Percentiles rank a stretch among this genome's conserved stretches.
phyloP scores from a whole-genome alignment of 1,284 basidiomycete genomes.

The Moesziomyces antarcticus region DNA sequence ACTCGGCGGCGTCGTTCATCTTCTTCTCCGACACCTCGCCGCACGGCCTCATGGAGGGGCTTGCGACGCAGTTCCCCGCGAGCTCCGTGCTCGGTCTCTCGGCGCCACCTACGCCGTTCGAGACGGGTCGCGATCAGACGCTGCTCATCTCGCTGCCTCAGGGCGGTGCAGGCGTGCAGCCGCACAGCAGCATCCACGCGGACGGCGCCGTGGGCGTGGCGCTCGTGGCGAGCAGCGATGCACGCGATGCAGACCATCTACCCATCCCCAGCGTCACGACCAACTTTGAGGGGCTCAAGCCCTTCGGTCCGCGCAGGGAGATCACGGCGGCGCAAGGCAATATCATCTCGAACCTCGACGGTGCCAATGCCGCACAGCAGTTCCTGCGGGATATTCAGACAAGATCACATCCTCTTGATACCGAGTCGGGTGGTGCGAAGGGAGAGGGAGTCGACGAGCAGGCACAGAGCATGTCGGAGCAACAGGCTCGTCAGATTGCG shows the following conservation, averaged over 20 bases:
- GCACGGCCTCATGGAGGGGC: conserved; percentile 74
- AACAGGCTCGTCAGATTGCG: conserved; percentile 37
- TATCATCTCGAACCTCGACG: conserved; percentile 76
- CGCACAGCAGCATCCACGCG: conserved; percentile 71
- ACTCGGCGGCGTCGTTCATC: conserved; percentile 71
- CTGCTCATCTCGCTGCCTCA: conserved; percentile 72
- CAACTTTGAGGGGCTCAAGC: conserved; percentile 73
- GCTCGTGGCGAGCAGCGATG: conserved; percentile 67
- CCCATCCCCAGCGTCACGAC: conserved; percentile 66
- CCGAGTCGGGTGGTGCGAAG: conserved; percentile 11
- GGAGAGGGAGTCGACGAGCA: conserved; percentile 25
- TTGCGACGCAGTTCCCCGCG: conserved; percentile 71
- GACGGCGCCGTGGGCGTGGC: conserved; percentile 81
- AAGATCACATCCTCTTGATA: conserved; percentile 31
- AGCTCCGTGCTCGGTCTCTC: conserved; percentile 77
- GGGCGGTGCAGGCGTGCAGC: conserved; percentile 7
- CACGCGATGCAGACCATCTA: conserved; percentile 16
- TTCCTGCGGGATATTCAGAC: conserved; percentile 75
- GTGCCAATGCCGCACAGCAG: conserved; percentile 77
- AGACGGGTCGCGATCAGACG: conserved; percentile 82
- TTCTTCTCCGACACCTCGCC: conserved; percentile 76
- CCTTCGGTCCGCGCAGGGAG: conserved; percentile 72
- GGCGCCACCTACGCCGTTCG: conserved; percentile 83
- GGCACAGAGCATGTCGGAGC: conserved; percentile 40
- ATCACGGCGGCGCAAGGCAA: conserved; percentile 83